Conservation (phyloP, 225 moss, liverwort and hornwort species). For the Thuidium tamariscinum region DNA sequence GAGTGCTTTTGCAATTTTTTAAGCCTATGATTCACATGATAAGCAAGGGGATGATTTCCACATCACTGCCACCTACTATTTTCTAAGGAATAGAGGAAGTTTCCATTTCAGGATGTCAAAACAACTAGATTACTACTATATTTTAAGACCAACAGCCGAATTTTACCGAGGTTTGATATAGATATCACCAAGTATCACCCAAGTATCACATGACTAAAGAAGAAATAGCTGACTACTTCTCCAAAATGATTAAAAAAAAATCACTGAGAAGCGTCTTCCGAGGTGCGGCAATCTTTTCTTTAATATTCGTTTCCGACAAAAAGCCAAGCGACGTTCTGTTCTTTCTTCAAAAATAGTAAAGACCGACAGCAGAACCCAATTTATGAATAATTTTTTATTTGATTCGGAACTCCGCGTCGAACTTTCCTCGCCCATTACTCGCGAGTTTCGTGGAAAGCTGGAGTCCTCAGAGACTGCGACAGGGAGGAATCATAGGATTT, state of each 20-base stretch:
- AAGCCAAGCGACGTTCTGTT: background rate
- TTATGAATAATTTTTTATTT: background rate
- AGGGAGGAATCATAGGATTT: too few species aligned
- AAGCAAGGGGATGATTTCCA: too few species aligned
- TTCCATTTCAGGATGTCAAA: background rate
- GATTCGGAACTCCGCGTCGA: background rate
- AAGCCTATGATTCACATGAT: too few species aligned
- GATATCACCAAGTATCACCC: background rate
- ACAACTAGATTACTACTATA: background rate
- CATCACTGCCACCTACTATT: too few species aligned
- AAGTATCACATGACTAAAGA: too few species aligned
- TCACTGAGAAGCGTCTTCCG: background rate
- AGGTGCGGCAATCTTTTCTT: background rate
- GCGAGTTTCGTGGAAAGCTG: background rate
- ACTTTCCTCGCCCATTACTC: background rate
- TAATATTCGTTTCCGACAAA: background rate
- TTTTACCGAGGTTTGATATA: too few species aligned
- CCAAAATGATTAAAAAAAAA: background rate
- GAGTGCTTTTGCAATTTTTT: too few species aligned
- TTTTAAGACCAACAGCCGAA: too few species aligned
- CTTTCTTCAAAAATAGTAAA: background rate
- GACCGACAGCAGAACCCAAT: too few species aligned
- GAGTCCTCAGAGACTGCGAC: background rate
- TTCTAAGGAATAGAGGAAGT: rapidly evolving
- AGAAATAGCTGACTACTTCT: background rate